A percentile compares a stretch with the other conserved stretches of the same genome.
These are phyloP conservation scores for Ramalina intermedia DNA, from an alignment of 495 filamentous ascomycete genomes.

Conservation along the genomic window DNA sequence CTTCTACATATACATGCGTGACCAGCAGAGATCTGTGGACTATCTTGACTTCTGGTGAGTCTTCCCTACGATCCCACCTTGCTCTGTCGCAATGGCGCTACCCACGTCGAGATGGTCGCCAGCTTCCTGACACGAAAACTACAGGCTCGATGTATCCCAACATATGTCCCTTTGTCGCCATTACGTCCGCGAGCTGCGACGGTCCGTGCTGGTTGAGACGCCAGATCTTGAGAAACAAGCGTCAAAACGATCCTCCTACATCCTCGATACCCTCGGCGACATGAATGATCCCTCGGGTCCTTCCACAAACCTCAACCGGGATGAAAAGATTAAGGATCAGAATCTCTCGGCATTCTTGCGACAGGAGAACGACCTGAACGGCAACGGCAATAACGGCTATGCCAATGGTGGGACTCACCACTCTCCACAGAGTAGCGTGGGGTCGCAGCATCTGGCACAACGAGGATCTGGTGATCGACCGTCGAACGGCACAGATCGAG, in stretches of 20 bases:
- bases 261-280: slow-evolving; percentile 59
- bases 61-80: neutral
- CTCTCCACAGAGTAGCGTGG: slow-evolving; percentile 56
- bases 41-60: slow-evolving; percentile 94
- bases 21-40: slow-evolving; percentile 93
- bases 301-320: slow-evolving; percentile 32
- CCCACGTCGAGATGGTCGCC: neutral
- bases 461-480: slow-evolving; percentile 18
- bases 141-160: slow-evolving; percentile 96
- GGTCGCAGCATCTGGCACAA: slow-evolving; percentile 30
- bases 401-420: slow-evolving; percentile 19
- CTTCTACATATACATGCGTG: slow-evolving; percentile 99
- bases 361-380: slow-evolving; percentile 43
- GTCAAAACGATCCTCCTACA: slow-evolving; percentile 69
- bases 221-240: slow-evolving; percentile 73
- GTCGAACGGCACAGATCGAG: slow-evolving; percentile 25
- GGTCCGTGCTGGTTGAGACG: slow-evolving; percentile 84
- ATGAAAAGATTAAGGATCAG: slow-evolving; percentile 58
- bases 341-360: slow-evolving; percentile 81
- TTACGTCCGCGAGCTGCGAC: slow-evolving; percentile 88
- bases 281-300: slow-evolving; percentile 45
- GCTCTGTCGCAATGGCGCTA: no score
- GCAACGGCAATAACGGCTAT: slow-evolving; percentile 24
- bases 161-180: slow-evolving; percentile 97
- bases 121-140: neutral